Evolutionary conservation across 2,329 filamentous ascomycete genomes (phyloP).

Genomic region (Colletotrichum lupini): DNA sequence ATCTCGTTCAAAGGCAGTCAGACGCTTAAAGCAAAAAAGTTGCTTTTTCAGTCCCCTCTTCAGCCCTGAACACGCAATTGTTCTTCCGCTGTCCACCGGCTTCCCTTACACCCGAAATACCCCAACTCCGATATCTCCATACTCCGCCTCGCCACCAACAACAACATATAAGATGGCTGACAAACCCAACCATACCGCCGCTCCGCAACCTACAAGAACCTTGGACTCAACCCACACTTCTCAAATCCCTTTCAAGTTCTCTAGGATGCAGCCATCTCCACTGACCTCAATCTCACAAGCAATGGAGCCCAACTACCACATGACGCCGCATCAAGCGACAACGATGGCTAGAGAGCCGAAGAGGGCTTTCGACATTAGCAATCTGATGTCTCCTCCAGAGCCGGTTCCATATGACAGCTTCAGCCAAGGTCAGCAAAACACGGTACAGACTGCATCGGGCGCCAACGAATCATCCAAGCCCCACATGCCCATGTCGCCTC

Average conservation of each 20-base stretch:
- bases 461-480: slow-evolving; percentile 42
- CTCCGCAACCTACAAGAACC: slow-evolving; percentile 43
- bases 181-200: slow-evolving; percentile 24
- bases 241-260: slow-evolving; percentile 3
- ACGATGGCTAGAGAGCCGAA: slow-evolving; percentile 41
- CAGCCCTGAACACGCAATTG: neutral
- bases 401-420: slow-evolving; percentile 65
- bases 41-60: neutral
- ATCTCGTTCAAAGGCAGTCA: slow-evolving; percentile 1
- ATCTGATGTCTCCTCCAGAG: slow-evolving; percentile 72
- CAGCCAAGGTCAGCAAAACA: slow-evolving; percentile 41
- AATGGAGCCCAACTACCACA: slow-evolving; percentile 40
- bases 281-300: slow-evolving; percentile 34
- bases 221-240: slow-evolving; percentile 42
- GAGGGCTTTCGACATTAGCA: slow-evolving; percentile 61
- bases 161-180: slow-evolving; percentile 34
- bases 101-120: slow-evolving; percentile 27
- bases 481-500: slow-evolving; percentile 64
- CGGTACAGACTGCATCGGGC: neutral
- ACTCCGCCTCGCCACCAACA: slow-evolving; percentile 32
- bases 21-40: neutral
- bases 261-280: slow-evolving; percentile 18
- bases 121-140: slow-evolving; percentile 36
- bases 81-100: slow-evolving; percentile 14
- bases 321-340: neutral